A percentile compares a stretch with the other conserved stretches of the same genome.
These are phyloP conservation scores for Phyllosticta paracitricarpa DNA, from an alignment of 2,329 filamentous ascomycete species.

Conservation along the genomic window DNA sequence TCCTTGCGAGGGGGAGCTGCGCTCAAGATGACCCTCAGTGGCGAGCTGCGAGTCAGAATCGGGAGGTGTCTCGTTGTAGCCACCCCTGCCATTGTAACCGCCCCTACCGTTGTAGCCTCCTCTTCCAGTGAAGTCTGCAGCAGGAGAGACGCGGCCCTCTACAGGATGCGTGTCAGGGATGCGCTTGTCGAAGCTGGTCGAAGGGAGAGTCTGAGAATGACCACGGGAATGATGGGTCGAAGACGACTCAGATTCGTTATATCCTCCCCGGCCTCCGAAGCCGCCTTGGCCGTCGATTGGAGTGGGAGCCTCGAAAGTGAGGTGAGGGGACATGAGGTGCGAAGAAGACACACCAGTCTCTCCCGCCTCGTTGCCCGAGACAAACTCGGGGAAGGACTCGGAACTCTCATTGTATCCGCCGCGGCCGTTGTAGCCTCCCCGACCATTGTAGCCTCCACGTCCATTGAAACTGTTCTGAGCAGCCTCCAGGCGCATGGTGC, in stretches of 20 bases:
- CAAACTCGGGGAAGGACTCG: constrained; percentile 12
- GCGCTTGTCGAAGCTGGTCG: constrained; percentile 3
- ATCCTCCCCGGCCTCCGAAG: constrained; percentile 16
- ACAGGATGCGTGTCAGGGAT: not conserved
- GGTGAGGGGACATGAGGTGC: not conserved
- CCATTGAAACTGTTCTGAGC: constrained; percentile 15
- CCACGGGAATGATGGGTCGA: constrained; percentile 1
- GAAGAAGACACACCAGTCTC: not conserved
- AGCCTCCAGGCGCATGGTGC: constrained; percentile 4
- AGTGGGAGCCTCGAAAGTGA: constrained; percentile 6
- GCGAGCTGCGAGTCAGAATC: not conserved
- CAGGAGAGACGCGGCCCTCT: constrained; percentile 4
- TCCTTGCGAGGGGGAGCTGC: not conserved
- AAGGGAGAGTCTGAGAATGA: not conserved
- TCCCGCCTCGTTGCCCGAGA: not conserved
- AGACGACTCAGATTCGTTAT: constrained; percentile 10
- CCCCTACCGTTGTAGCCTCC: constrained; percentile 20
- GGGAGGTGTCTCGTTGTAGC: constrained; percentile 11
- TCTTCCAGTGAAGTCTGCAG: constrained; percentile 15
- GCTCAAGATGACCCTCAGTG: not conserved
- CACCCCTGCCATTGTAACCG: constrained; percentile 20
- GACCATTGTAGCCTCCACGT: constrained; percentile 18
- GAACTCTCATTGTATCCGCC: constrained; percentile 22
- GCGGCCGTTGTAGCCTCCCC: constrained; percentile 26
- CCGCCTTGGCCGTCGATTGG: constrained; percentile 7